Conservation (phyloP, 1,284 basidiomycete genomes). For the Cryptococcus sp. region DNA sequence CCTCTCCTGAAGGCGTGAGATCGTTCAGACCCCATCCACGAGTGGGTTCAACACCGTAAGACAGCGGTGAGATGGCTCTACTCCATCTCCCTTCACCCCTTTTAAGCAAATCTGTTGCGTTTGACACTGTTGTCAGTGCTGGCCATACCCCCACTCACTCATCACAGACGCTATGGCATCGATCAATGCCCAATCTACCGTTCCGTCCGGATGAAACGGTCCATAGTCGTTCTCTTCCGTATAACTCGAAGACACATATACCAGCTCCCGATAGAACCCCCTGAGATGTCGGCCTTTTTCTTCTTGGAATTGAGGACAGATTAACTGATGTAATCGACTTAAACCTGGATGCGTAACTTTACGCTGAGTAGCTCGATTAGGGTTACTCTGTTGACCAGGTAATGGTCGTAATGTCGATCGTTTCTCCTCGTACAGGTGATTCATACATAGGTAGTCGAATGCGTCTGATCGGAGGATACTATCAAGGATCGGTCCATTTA, state of each 20-base stretch:
- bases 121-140: constrained; percentile 21
- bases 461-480: constrained; percentile 15
- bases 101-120: constrained; percentile 26
- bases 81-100: constrained; percentile 28
- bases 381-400: constrained; percentile 9
- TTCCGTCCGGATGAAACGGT: constrained; percentile 31
- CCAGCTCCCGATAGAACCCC: constrained; percentile 29
- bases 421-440: constrained; percentile 9
- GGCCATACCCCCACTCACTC: constrained; percentile 21
- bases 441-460: constrained; percentile 20
- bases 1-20: constrained; percentile 13
- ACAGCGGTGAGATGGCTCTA: constrained; percentile 19
- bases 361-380: constrained; percentile 7
- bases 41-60: constrained; percentile 24
- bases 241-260: constrained; percentile 29
- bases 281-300: constrained; percentile 19
- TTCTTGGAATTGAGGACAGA: constrained; percentile 17
- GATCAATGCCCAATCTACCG: constrained; percentile 35
- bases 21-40: constrained; percentile 26
- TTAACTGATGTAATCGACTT: constrained; percentile 24
- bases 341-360: constrained; percentile 16
- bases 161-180: constrained; percentile 40
- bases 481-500: constrained; percentile 18
- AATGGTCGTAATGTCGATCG: constrained; percentile 13
- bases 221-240: constrained; percentile 32